Evolutionary conservation across 2,329 filamentous ascomycete genomes (phyloP), one percentile per base, ranked within the genome.

Genomic region (Amauroascus verrucosus): DNA sequence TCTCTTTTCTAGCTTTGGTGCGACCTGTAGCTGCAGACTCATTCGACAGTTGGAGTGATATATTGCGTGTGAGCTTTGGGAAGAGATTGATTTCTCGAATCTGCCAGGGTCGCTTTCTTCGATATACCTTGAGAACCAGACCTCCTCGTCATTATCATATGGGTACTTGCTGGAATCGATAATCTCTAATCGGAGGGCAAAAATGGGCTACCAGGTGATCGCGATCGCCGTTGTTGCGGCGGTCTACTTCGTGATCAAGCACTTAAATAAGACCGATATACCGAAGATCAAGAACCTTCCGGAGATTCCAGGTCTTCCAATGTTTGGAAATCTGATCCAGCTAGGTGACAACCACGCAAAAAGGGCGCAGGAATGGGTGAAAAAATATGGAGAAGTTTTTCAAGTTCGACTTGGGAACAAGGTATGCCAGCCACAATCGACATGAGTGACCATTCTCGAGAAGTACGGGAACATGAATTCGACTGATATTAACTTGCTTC

Each of bases 331-430:
- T 56, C 69, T 85, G 3, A 61, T 83, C 1, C 77, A 83, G 59
- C 71, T 85, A 6, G 80, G 81, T 2, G 72, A 74, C 1, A 70
- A 77, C 51, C 77, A 84, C 70, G 76, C 81, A 6, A 72, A 74
- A 28, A 71, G 76, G 24, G 72, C 79, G 1, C 74, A 72, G 14
- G 71, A 73, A 63, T 81, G 81, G 77, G 79, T 76, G 2, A 75
- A 78, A 58, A 75, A 79, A 56, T 84, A 80, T 51, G 81, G 81
- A 0, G 77, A 78, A 1, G 82, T 84, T 11, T 85, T 84, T 59
- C 82, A 85, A 60, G 79, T 82, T 2, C 75, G 79, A 47, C 71
- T 90, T 61, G 86, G 85, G 1, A 88, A 85, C 57, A 79, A 73
- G 62, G 82, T 83, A 63, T 35, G 60, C 51, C 8, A 22, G 11